Percentiles rank a stretch among this genome's conserved stretches.
Evolutionary conservation across 148 eudicot species (phyloP).

Genomic region (Vaccinium darrowii): DNA sequence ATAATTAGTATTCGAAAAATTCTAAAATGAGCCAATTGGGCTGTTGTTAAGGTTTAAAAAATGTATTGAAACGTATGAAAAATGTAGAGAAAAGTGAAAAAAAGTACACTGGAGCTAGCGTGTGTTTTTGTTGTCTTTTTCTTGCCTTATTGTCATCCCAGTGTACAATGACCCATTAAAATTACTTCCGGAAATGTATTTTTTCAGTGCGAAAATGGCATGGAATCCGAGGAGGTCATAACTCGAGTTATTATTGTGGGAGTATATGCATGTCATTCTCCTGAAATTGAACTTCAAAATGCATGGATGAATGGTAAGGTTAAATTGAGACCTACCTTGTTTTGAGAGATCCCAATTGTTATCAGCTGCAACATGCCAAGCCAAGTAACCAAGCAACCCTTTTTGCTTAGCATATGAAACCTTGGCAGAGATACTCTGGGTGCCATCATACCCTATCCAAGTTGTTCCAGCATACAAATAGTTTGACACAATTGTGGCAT

Average conservation of each 20-base stretch:
- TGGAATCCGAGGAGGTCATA: not conserved
- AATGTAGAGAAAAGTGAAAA: too few relatives aligned
- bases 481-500: slow-evolving; percentile 33
- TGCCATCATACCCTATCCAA: slow-evolving; percentile 67
- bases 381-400: slow-evolving; percentile 15
- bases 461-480: slow-evolving; percentile 54
- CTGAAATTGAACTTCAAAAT: not conserved
- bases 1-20: too few relatives aligned
- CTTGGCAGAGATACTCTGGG: slow-evolving; percentile 23
- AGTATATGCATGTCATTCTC: not conserved
- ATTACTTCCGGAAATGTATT: too few relatives aligned
- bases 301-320: not conserved
- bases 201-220: not conserved
- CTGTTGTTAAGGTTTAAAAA: too few relatives aligned
- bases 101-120: too few relatives aligned
- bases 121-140: too few relatives aligned
- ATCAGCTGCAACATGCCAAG: slow-evolving; percentile 4
- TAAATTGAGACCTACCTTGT: not conserved
- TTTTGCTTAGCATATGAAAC: slow-evolving; percentile 9
- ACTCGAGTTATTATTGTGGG: not conserved
- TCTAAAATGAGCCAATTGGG: too few relatives aligned
- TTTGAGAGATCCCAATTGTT: slow-evolving; percentile 8
- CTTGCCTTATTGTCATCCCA: too few relatives aligned
- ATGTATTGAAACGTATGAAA: too few relatives aligned
- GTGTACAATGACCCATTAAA: too few relatives aligned